Evolutionary conservation across 2,329 filamentous ascomycete species (phyloP).

Genomic region (Colletotrichum salicis): DNA sequence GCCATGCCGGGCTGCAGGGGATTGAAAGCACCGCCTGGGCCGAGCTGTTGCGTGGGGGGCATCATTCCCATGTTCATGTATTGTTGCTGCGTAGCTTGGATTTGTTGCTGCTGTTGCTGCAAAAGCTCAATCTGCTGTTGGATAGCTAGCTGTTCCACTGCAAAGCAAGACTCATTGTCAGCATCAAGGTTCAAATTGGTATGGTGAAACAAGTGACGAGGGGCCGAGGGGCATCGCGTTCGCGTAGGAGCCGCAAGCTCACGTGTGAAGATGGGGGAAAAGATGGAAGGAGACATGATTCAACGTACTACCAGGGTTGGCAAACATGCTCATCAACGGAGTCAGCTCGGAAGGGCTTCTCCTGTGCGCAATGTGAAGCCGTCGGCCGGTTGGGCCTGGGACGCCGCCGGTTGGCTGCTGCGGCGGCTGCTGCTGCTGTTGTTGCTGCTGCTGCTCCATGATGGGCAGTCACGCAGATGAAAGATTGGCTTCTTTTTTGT

Average conservation of each 20-base stretch:
- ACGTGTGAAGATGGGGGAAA: slow-evolving; percentile 16
- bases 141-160: slow-evolving; percentile 97
- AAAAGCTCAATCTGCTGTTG: slow-evolving; percentile 98
- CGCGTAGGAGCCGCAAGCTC: slow-evolving; percentile 15
- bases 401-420: slow-evolving; percentile 66
- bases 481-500: slow-evolving; percentile 23
- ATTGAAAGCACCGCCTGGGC: slow-evolving; percentile 77
- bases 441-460: slow-evolving; percentile 65
- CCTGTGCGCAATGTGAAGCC: slow-evolving; percentile 96
- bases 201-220: background rate
- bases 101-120: slow-evolving; percentile 97
- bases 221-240: background rate
- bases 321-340: slow-evolving; percentile 93
- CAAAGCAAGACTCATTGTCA: slow-evolving; percentile 39
- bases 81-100: slow-evolving; percentile 95
- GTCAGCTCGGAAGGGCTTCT: slow-evolving; percentile 97
- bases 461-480: slow-evolving; percentile 51
- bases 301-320: slow-evolving; percentile 71
- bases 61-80: slow-evolving; percentile 98
- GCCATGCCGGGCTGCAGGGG: slow-evolving; percentile 83
- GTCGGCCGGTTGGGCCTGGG: slow-evolving; percentile 82
- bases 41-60: slow-evolving; percentile 80
- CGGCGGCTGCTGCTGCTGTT: slow-evolving; percentile 51
- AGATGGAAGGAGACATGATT: slow-evolving; percentile 5
- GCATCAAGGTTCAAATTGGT: slow-evolving; percentile 18